A percentile compares a stretch with the other conserved stretches of the same genome.
These are phyloP conservation scores for Apocynum venetum DNA, from an alignment of 257 asterid species.

Conservation along the genomic window DNA sequence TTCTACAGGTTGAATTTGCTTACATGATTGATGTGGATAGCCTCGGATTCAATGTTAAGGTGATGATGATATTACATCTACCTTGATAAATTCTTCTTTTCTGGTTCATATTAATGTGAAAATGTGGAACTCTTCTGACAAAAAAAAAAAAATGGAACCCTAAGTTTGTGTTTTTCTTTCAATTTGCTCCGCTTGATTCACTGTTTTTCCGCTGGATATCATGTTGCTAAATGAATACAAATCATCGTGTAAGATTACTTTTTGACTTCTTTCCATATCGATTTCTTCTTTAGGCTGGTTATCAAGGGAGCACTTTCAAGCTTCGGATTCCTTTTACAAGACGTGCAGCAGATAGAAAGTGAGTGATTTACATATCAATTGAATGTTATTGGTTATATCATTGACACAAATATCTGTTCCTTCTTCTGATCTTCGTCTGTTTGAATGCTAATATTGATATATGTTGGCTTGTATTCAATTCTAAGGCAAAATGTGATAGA, in stretches of 20 bases:
- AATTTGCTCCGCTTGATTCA: neutral
- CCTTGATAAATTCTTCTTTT: neutral
- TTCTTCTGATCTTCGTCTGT: neutral
- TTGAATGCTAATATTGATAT: neutral
- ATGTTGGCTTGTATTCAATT: neutral
- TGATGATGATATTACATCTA: constrained; percentile 19
- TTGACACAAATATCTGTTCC: neutral
- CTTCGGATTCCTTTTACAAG: constrained; percentile 88
- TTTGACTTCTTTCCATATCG: neutral
- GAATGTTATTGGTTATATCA: neutral
- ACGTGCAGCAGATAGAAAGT: constrained; percentile 83
- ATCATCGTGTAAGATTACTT: neutral
- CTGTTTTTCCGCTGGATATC: neutral
- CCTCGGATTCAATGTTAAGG: constrained; percentile 93
- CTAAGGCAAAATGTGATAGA: neutral
- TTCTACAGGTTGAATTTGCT: constrained; percentile 74
- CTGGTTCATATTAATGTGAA: neutral
- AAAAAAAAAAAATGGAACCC: neutral
- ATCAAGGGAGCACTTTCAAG: constrained; percentile 63
- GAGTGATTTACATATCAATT: constrained; percentile 31
- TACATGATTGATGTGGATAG: constrained; percentile 85
- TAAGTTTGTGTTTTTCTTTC: neutral
- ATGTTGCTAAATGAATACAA: neutral
- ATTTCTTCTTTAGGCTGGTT: constrained; percentile 57
- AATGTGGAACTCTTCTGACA: neutral